phyloP scores from a whole-genome alignment of 164 flowering plant genomes.

The Saururus chinensis region DNA sequence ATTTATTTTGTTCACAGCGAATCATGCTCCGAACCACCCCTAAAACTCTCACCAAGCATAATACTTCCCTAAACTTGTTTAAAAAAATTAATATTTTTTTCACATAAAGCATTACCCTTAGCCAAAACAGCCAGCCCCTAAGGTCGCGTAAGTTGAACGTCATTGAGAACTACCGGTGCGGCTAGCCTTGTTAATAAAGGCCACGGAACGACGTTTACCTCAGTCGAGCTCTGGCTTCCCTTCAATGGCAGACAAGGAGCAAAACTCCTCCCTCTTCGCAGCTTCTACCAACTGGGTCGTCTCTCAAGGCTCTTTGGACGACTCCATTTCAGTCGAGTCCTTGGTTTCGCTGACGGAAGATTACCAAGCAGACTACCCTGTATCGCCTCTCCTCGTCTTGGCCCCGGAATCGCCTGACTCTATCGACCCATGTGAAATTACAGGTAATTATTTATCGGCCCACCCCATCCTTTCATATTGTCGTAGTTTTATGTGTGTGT shows the following conservation, averaged over 20 bases:
- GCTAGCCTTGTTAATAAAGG: too few relatives aligned
- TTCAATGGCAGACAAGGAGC: conserved; percentile 3
- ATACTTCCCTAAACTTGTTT: too few relatives aligned
- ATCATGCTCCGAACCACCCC: too few relatives aligned
- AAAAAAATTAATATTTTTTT: too few relatives aligned
- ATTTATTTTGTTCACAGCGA: too few relatives aligned
- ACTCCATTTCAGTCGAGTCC: conserved; percentile 37
- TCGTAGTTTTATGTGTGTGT: too few relatives aligned
- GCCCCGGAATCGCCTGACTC: conserved; percentile 15
- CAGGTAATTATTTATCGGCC: conserved; percentile 20
- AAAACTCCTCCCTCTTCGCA: conserved; percentile 9
- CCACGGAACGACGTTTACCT: neutral
- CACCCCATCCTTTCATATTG: too few relatives aligned
- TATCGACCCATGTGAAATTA: conserved; percentile 52
- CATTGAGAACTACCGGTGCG: too few relatives aligned
- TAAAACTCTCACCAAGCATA: too few relatives aligned
- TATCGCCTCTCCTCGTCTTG: conserved; percentile 24
- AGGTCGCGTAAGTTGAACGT: too few relatives aligned
- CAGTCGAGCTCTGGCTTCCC: neutral
- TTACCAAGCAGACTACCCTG: neutral
- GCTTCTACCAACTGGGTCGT: conserved; percentile 37
- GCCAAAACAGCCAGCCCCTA: too few relatives aligned
- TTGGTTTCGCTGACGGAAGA: conserved; percentile 22
- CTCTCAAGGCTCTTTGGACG: conserved; percentile 29
- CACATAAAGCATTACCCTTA: too few relatives aligned